Evolutionary conservation across 805 yeast genomes (phyloP), one percentile per base, ranked within the genome.

Genomic region (Myxozyma vanderwaltii): DNA sequence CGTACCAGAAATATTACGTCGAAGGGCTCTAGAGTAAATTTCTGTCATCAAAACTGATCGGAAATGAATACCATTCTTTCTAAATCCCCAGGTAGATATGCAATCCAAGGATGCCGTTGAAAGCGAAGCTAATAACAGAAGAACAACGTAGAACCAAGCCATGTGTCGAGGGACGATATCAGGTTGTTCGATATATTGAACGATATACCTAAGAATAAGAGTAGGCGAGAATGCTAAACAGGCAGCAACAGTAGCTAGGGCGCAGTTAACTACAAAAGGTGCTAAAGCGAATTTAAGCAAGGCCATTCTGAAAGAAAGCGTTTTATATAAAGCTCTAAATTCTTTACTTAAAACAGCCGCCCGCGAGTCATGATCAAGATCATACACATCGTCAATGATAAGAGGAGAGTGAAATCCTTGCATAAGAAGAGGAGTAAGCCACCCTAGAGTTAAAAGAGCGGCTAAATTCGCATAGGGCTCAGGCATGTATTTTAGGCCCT

Each of bases 31-130:
- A 1, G 95, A 85, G 69, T 92, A 92, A 57, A 92, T 86, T 72
- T 89, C 94, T 58, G 96, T 94, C 67, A 92, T 86, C 58, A 92
- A 81, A 62, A 91, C 82, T 7, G 96, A 89, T 69, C 86, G 86
- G 86, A 91, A 84, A 71, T 96, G 82, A 50, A 90, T 83, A 74
- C 97, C 91, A 44, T 91, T 89, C 71, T 96, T 83, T 77, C 98
- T 85, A 61, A 98, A 98, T 56, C 86, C 77, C 72, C 86, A 92
- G 58, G 88, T 78, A 13, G 96, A 87, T 73, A 89, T 88, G 45
- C 96, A 95, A 27, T 83, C 77, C 47, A 82, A 76, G 19, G 83
- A 69, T 10, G 90, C 82, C 45, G 84, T 7, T n/a, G 47, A 19
- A 1, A 51, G 4, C 13, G 56, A 44, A 24, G 35, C 21, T 49